These are phyloP conservation scores for Brassica rapa DNA, from an alignment of 345 rosid genomes.

Conservation along the genomic window DNA sequence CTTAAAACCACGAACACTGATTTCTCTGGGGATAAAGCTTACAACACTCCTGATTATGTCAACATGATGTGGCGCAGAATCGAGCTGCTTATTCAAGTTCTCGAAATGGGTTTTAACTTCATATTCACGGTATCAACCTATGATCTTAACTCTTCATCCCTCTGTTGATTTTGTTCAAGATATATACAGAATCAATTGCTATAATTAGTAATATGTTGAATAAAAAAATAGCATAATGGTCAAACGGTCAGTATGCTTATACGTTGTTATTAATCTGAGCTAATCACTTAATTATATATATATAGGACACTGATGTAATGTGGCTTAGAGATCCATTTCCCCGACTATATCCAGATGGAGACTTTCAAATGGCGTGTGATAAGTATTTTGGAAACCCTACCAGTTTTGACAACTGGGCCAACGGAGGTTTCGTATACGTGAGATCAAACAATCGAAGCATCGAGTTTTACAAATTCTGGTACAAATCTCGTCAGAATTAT, in stretches of 20 bases:
- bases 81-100: conserved; percentile 51
- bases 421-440: conserved; percentile 67
- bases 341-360: conserved; percentile 50
- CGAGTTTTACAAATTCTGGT: conserved; percentile 66
- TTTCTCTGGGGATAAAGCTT: conserved; percentile 53
- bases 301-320: conserved; percentile 72
- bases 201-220: not conserved
- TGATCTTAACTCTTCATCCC: not conserved
- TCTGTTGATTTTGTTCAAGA: not conserved
- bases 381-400: conserved; percentile 42
- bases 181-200: not conserved
- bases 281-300: not conserved
- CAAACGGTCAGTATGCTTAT: not conserved
- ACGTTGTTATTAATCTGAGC: not conserved
- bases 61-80: conserved; percentile 82
- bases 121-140: conserved; percentile 60
- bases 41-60: conserved; percentile 58
- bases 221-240: not conserved
- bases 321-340: conserved; percentile 79
- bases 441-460: conserved; percentile 55
- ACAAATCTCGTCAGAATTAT: conserved; percentile 42
- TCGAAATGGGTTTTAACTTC: conserved; percentile 64
- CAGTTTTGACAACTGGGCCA: conserved; percentile 45
- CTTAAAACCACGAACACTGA: conserved; percentile 41
- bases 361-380: conserved; percentile 87